Conservation (phyloP, 768 basidiomycete genomes). For the Sutorius australiensis region DNA sequence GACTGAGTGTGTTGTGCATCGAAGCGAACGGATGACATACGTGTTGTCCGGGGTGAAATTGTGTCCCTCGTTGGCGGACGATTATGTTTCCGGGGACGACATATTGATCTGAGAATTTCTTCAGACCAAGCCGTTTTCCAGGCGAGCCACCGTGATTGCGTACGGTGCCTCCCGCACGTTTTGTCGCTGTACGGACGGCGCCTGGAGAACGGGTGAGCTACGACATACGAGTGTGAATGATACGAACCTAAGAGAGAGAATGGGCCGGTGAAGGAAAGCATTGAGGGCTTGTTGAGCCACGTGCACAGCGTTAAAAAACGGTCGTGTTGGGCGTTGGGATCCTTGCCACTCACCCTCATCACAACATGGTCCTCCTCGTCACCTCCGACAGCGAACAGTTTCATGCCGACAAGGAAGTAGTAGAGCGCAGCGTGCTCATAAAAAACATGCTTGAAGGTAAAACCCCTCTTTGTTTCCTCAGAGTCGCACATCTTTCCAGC, state of each 20-base stretch:
- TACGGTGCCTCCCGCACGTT: conserved; percentile 91
- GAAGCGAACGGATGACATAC: conserved; percentile 44
- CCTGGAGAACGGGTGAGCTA: conserved; percentile 32
- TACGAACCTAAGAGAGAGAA: conserved; percentile 44
- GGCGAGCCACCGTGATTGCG: conserved; percentile 91
- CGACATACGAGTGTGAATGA: background rate
- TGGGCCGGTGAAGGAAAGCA: conserved; percentile 34
- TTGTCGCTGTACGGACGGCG: conserved; percentile 89
- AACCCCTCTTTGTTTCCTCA: background rate
- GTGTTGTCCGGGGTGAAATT: conserved; percentile 92
- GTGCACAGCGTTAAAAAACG: conserved; percentile 14
- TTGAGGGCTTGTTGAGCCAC: conserved; percentile 1
- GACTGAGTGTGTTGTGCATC: conserved; percentile 4
- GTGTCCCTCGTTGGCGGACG: conserved; percentile 87
- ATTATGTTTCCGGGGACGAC: conserved; percentile 96
- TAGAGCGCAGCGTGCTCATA: conserved; percentile 93
- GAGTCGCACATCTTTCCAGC: background rate
- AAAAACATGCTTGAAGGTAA: conserved; percentile 99
- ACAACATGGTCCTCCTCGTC: conserved; percentile 76
- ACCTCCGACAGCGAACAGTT: conserved; percentile 97
- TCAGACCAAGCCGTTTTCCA: conserved; percentile 90
- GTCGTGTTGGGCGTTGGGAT: background rate
- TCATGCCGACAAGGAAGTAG: conserved; percentile 88
- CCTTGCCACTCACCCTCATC: conserved; percentile 5
- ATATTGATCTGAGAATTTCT: conserved; percentile 93